Evolutionary conservation across 176 grass and related monocot species (phyloP).

Genomic region (Rhynchospora tenuis): DNA sequence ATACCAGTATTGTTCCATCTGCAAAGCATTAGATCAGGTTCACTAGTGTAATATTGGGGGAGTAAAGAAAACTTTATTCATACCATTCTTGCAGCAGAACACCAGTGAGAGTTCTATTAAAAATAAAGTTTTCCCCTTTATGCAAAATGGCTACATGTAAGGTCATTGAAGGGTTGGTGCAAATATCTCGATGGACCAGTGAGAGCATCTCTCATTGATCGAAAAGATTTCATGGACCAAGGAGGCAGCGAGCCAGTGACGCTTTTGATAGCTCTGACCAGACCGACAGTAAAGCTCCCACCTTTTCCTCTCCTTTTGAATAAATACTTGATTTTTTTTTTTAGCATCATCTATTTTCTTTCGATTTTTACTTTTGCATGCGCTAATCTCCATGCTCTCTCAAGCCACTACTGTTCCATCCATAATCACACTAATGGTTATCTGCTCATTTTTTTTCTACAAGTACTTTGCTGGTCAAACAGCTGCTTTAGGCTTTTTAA

Average conservation of each 20-base stretch:
- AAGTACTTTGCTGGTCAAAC: neutral
- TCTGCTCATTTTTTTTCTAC: neutral
- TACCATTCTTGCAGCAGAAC: no score
- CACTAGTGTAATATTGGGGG: no score
- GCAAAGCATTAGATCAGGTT: no score
- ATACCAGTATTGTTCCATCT: no score
- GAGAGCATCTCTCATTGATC: neutral
- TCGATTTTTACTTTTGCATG: neutral
- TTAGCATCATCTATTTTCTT: neutral
- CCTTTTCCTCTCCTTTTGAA: neutral
- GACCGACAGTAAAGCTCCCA: conserved; percentile 5
- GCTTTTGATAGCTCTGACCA: neutral
- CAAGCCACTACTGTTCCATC: neutral
- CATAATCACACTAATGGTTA: no score
- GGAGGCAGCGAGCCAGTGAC: neutral
- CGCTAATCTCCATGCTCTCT: neutral
- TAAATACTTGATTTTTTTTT: neutral
- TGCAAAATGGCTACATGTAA: no score
- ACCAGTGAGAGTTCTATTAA: no score
- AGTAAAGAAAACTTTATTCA: no score
- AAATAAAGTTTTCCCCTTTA: no score
- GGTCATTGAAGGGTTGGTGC: no score
- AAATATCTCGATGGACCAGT: no score
- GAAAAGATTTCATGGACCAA: neutral
- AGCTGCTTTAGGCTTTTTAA: neutral